Percentiles rank a stretch among this genome's conserved stretches.
These are phyloP conservation scores for Pseudozyma thailandica DNA, from an alignment of 1,284 basidiomycete genomes.

Conservation along the genomic window DNA sequence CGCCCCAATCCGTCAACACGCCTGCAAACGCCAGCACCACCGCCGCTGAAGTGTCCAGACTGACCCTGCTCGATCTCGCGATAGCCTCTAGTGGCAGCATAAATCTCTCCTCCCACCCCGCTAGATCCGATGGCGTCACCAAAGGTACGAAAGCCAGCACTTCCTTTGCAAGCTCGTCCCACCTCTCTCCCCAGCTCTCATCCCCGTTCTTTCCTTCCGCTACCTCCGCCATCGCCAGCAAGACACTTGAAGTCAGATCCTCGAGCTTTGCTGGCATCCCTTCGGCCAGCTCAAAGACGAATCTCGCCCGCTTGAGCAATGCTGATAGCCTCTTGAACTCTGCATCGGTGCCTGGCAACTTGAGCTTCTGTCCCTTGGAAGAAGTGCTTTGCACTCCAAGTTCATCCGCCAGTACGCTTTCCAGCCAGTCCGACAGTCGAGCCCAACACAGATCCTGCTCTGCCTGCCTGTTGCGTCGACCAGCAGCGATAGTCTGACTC, in stretches of 20 bases:
- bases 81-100: constrained; percentile 26
- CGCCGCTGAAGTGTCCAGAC: constrained; percentile 23
- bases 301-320: constrained; percentile 20
- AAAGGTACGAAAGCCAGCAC: constrained; percentile 40
- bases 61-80: constrained; percentile 25
- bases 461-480: constrained; percentile 16
- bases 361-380: constrained; percentile 12
- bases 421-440: constrained; percentile 47
- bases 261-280: constrained; percentile 39
- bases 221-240: constrained; percentile 27
- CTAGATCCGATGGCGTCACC: constrained; percentile 23
- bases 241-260: constrained; percentile 17
- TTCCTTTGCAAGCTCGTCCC: constrained; percentile 35
- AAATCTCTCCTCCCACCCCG: constrained; percentile 24
- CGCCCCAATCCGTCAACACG: constrained; percentile 32
- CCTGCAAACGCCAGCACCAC: constrained; percentile 24
- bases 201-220: neutral
- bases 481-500: constrained; percentile 34
- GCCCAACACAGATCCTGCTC: constrained; percentile 50
- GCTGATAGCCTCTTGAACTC: constrained; percentile 30
- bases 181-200: constrained; percentile 24
- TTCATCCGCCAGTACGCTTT: constrained; percentile 48
- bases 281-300: constrained; percentile 34
- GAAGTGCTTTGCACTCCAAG: constrained; percentile 21
- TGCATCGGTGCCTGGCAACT: constrained; percentile 22